Conservation (phyloP, 306 rosid genomes). For the Cicer bijugum region DNA sequence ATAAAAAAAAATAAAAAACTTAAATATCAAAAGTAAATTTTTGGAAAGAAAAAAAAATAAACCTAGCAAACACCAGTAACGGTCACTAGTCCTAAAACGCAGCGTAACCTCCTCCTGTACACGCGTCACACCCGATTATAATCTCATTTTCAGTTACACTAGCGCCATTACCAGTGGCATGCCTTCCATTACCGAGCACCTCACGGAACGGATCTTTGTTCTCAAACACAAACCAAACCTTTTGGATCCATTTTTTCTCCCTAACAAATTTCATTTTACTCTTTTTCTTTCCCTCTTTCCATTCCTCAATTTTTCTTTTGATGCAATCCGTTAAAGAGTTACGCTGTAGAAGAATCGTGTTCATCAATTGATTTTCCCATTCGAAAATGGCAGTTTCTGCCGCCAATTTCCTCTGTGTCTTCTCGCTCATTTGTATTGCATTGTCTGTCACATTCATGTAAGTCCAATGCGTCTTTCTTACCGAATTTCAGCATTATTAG, state of each 20-base stretch:
- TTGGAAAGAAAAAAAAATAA: too few relatives aligned
- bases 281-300: constrained; percentile 29
- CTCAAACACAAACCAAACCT: neutral
- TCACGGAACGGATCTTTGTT: constrained; percentile 69
- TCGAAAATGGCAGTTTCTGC: constrained; percentile 67
- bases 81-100: too few relatives aligned
- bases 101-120: too few relatives aligned
- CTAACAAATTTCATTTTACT: constrained; percentile 14
- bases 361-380: constrained; percentile 31
- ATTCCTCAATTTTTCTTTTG: neutral
- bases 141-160: constrained; percentile 6
- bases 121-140: too few relatives aligned
- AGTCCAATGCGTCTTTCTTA: constrained; percentile 39
- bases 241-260: constrained; percentile 51
- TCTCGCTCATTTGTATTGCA: constrained; percentile 56
- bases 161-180: constrained; percentile 8
- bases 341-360: constrained; percentile 35
- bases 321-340: constrained; percentile 40
- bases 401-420: constrained; percentile 56
- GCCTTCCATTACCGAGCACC: constrained; percentile 50
- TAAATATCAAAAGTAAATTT: too few relatives aligned
- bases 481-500: constrained; percentile 9
- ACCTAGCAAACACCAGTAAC: too few relatives aligned
- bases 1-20: too few relatives aligned
- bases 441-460: constrained; percentile 69